phyloP scores from a whole-genome alignment of 2,329 filamentous ascomycete genomes.

The Blastomyces gilchristii region DNA sequence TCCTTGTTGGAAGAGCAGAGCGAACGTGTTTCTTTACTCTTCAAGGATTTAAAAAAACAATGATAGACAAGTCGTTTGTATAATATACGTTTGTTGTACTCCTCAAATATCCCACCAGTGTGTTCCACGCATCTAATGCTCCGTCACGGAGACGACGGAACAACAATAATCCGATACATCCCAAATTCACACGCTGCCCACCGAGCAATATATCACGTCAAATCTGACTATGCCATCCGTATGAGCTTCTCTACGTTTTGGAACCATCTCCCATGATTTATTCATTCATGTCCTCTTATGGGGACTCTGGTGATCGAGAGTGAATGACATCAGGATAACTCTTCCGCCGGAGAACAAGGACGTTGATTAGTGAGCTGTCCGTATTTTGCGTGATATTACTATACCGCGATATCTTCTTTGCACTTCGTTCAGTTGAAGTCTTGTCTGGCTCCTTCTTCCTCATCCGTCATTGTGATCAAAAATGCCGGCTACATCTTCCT shows the following conservation, averaged over 20 bases:
- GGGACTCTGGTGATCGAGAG: not conserved
- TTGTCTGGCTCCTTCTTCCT: not conserved
- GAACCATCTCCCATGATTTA: not conserved
- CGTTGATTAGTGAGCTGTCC: not conserved
- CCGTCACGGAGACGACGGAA: not conserved
- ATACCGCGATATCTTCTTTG: not conserved
- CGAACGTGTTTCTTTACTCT: not conserved
- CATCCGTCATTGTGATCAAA: not conserved
- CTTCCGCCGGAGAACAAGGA: not conserved
- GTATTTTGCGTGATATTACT: not conserved
- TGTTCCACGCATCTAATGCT: not conserved
- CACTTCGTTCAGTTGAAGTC: not conserved
- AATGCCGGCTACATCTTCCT: constrained; percentile 22
- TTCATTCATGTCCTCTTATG: not conserved
- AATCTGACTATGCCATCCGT: not conserved
- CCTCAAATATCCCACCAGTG: not conserved
- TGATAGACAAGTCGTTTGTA: not conserved
- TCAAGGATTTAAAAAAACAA: not conserved
- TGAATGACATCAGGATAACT: constrained; percentile 4
- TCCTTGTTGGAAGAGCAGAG: too few species aligned
- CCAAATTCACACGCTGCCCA: not conserved
- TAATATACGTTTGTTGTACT: not conserved
- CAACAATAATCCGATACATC: not conserved
- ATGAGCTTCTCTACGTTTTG: not conserved
- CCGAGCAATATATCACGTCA: not conserved